These are phyloP conservation scores for Citrus trifoliata DNA, from an alignment of 345 rosid species.

Conservation along the genomic window DNA sequence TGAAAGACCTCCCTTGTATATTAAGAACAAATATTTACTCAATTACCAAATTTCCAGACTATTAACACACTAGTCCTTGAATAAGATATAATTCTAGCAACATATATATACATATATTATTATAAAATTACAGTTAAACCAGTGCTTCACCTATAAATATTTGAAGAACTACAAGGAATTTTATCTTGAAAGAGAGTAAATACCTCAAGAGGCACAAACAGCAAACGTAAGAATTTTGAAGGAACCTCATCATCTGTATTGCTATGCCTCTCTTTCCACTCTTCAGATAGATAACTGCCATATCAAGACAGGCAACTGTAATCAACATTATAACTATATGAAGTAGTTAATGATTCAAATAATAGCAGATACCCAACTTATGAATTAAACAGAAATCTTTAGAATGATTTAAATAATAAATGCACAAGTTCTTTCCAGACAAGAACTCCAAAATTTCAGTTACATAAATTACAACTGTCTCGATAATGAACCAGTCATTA, in stretches of 20 bases:
- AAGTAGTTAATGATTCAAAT: background rate
- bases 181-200: constrained; percentile 16
- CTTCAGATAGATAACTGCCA: constrained; percentile 81
- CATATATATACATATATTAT: background rate
- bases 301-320: constrained; percentile 10
- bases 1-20: background rate
- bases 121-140: background rate
- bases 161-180: background rate
- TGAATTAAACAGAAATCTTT: background rate
- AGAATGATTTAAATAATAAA: background rate
- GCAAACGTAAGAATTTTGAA: constrained; percentile 50
- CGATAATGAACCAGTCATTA: background rate
- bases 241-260: constrained; percentile 39
- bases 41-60: background rate
- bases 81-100: background rate
- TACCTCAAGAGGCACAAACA: constrained; percentile 84
- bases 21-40: background rate
- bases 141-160: background rate
- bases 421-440: background rate
- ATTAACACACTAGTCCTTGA: background rate
- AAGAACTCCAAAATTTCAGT: background rate
- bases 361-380: background rate
- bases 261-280: constrained; percentile 80
- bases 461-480: background rate
- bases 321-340: background rate